A percentile compares a stretch with the other conserved stretches of the same genome.
phyloP scores from a whole-genome alignment of 805 yeast species.

The Metschnikowia vanudenii region DNA sequence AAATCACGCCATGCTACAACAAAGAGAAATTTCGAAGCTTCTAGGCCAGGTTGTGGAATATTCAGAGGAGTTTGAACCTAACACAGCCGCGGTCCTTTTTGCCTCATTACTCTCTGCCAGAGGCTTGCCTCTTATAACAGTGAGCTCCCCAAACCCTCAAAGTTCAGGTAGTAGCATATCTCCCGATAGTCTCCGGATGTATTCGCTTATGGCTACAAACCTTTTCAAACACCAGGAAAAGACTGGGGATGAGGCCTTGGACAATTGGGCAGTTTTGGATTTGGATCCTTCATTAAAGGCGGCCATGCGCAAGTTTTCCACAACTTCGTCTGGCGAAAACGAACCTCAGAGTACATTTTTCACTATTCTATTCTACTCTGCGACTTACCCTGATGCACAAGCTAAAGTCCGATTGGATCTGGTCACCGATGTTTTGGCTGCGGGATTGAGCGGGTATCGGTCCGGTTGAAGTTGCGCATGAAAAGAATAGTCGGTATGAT shows the following conservation, averaged over 20 bases:
- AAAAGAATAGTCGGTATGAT: not conserved
- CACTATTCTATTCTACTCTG: conserved; percentile 29
- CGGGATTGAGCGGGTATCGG: conserved; percentile 36
- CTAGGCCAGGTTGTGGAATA: conserved; percentile 31
- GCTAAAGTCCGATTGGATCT: conserved; percentile 39
- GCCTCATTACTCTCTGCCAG: conserved; percentile 35
- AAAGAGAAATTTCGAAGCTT: conserved; percentile 35
- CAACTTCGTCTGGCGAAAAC: conserved; percentile 12
- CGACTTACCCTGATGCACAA: conserved; percentile 27
- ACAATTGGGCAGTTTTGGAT: conserved; percentile 30
- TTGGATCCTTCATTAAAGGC: conserved; percentile 30
- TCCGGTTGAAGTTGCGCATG: not conserved
- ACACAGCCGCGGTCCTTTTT: conserved; percentile 20
- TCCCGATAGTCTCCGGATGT: conserved; percentile 33
- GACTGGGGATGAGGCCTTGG: conserved; percentile 16
- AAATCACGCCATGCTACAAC: conserved; percentile 34
- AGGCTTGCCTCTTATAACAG: conserved; percentile 43
- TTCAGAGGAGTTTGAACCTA: conserved; percentile 1
- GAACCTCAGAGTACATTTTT: conserved; percentile 7
- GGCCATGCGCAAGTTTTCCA: conserved; percentile 25
- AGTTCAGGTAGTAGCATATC: conserved; percentile 15
- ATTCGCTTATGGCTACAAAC: conserved; percentile 36
- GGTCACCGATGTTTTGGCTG: conserved; percentile 27
- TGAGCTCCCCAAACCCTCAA: conserved; percentile 21
- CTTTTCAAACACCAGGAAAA: conserved; percentile 21